Conservation (phyloP, 352 stramenopile species). For the Thalassiosira hispida region DNA sequence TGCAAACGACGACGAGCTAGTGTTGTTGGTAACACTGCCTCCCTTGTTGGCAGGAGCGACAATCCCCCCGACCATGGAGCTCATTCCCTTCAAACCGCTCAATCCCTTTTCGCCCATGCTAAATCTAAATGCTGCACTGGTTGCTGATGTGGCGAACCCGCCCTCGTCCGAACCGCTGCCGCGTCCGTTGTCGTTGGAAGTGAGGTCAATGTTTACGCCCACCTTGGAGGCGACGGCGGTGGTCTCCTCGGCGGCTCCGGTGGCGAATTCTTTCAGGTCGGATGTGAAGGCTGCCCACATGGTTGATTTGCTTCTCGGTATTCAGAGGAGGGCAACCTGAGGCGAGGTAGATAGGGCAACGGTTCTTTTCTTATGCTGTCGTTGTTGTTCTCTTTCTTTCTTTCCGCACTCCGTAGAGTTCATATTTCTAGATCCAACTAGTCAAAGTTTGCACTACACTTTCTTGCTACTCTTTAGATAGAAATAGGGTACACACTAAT, state of each 20-base stretch:
- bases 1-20: background rate
- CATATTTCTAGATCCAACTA: no score
- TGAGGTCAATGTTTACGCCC: background rate
- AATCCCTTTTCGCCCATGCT: slow-evolving; percentile 9
- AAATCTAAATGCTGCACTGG: background rate
- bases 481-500: no score
- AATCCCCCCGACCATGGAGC: slow-evolving; percentile 17
- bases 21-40: background rate
- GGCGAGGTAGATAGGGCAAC: no score
- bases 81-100: slow-evolving; percentile 4
- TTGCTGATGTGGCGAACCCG: no score
- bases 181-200: background rate
- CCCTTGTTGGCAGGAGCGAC: background rate
- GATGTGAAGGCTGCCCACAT: slow-evolving; percentile 56
- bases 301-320: slow-evolving; percentile 13
- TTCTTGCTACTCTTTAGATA: no score
- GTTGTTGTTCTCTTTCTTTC: no score
- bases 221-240: slow-evolving; percentile 38
- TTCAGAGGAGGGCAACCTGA: no score
- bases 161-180: background rate
- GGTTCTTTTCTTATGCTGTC: no score
- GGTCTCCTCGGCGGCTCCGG: slow-evolving; percentile 35
- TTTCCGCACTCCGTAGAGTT: no score
- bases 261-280: slow-evolving; percentile 46
- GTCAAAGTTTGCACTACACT: no score